Evolutionary conservation across 2,329 filamentous ascomycete genomes (phyloP).

Genomic region (Exophiala viscosa): DNA sequence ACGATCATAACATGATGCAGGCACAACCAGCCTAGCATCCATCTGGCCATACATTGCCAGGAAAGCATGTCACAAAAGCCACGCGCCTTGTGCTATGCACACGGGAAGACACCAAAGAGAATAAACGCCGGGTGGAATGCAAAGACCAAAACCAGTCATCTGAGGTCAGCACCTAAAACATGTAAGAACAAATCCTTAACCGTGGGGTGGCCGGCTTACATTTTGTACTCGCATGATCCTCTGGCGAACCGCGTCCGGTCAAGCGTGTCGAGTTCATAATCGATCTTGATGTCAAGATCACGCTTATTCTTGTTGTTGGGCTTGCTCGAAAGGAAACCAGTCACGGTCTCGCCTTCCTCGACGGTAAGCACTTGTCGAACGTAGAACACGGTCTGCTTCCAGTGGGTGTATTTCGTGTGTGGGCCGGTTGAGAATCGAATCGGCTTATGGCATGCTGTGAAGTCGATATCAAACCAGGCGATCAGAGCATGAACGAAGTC

Average conservation of each 20-base stretch:
- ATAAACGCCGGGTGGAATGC: background rate
- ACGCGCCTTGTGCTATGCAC: slow-evolving; percentile 20
- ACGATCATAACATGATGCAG: slow-evolving; percentile 25
- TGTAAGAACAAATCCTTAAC: background rate
- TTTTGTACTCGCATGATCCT: slow-evolving; percentile 76
- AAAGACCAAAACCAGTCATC: background rate
- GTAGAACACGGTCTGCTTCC: slow-evolving; percentile 99
- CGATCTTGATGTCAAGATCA: slow-evolving; percentile 86
- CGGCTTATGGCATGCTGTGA: slow-evolving; percentile 96
- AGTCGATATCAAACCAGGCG: slow-evolving; percentile 99
- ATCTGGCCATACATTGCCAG: background rate
- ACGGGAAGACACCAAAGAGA: slow-evolving; percentile 23
- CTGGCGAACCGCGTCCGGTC: slow-evolving; percentile 66
- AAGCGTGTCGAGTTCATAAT: slow-evolving; percentile 73
- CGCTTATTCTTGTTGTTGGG: slow-evolving; percentile 93
- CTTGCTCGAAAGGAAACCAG: slow-evolving; percentile 71
- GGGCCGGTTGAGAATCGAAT: slow-evolving; percentile 95
- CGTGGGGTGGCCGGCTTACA: slow-evolving; percentile 33
- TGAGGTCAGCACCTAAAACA: slow-evolving; percentile 16
- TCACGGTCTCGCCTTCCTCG: slow-evolving; percentile 76
- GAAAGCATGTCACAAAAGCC: slow-evolving; percentile 8
- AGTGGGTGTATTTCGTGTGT: slow-evolving; percentile 98
- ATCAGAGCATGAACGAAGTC: slow-evolving; percentile 97
- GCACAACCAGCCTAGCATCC: background rate
- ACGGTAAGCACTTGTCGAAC: slow-evolving; percentile 89